phyloP scores from a whole-genome alignment of 306 rosid genomes.

The Mimosa pudica region DNA sequence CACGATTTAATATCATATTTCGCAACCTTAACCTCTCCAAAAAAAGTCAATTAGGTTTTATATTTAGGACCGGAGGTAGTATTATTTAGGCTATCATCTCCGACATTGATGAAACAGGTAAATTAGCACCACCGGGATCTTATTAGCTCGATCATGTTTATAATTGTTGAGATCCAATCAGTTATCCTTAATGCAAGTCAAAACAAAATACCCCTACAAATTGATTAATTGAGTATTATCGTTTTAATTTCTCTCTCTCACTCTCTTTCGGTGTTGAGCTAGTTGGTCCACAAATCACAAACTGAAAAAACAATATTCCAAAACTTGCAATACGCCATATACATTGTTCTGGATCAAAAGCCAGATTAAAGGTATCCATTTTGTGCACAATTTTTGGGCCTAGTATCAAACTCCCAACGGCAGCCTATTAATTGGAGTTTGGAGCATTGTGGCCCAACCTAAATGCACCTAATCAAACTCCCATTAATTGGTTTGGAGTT shows the following conservation, averaged over 20 bases:
- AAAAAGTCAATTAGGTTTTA: too few species aligned
- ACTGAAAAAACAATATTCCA: neutral
- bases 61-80: too few species aligned
- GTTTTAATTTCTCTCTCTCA: neutral
- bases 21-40: too few species aligned
- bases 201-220: neutral
- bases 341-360: too few species aligned
- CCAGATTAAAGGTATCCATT: neutral
- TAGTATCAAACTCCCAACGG: neutral
- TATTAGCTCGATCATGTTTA: neutral
- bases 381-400: neutral
- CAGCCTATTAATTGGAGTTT: neutral
- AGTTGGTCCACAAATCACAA: neutral
- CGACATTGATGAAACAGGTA: too few species aligned
- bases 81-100: too few species aligned
- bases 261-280: neutral
- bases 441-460: neutral
- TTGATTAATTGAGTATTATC: too few species aligned
- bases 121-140: neutral
- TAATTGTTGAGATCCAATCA: neutral
- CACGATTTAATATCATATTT: too few species aligned
- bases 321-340: neutral
- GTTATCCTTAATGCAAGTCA: neutral
- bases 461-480: neutral
- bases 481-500: too few species aligned